Conservation (phyloP, 2,329 filamentous ascomycete species). For the Bipolaris gigantea region DNA sequence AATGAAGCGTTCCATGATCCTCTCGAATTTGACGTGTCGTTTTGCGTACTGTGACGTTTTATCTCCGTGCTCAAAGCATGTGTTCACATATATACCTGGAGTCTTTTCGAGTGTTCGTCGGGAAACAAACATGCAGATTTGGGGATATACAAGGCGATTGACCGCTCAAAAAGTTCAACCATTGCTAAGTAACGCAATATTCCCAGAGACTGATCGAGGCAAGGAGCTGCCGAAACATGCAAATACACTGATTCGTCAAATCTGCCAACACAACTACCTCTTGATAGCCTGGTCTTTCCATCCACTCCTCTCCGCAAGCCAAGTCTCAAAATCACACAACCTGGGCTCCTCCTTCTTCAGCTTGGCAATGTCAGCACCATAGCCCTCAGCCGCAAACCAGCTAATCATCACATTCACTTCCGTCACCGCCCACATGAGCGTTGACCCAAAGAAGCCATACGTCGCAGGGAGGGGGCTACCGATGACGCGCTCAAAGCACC, state of each 20-base stretch:
- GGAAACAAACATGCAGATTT: no score
- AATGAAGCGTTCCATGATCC: background rate
- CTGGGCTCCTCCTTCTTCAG: slow-evolving; percentile 50
- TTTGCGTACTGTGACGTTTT: no score
- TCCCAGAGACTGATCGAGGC: background rate
- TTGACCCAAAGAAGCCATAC: slow-evolving; percentile 47
- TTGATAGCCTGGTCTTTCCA: slow-evolving; percentile 37
- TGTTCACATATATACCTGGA: no score
- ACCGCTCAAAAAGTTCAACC: background rate
- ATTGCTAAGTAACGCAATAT: background rate
- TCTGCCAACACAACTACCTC: slow-evolving; percentile 4
- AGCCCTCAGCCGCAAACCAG: slow-evolving; percentile 57
- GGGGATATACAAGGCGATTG: background rate
- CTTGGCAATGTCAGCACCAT: slow-evolving; percentile 50
- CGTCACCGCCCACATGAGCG: slow-evolving; percentile 48
- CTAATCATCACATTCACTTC: slow-evolving; percentile 53
- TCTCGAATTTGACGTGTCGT: no score
- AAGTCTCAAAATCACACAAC: slow-evolving; percentile 53
- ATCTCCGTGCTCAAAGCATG: no score
- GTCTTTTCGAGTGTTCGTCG: no score
- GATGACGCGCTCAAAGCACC: slow-evolving; percentile 52
- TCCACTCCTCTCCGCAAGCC: slow-evolving; percentile 53
- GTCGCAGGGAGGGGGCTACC: slow-evolving; percentile 50
- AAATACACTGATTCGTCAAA: background rate
- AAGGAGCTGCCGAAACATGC: background rate